Conservation (phyloP, 352 stramenopile genomes). For the Globisporangium mamillatum region DNA sequence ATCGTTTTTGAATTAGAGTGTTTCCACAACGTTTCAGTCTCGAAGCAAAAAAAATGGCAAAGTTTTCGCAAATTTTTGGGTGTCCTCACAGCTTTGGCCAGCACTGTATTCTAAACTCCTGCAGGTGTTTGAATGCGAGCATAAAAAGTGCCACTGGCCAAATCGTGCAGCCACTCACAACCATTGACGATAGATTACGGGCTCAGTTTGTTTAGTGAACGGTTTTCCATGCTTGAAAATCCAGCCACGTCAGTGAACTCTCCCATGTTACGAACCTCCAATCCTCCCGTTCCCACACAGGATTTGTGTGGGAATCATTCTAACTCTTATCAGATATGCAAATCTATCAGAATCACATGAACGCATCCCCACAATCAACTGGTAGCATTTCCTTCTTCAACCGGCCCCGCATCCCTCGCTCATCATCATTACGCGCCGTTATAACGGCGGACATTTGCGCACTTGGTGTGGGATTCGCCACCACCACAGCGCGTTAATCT, state of each 20-base stretch:
- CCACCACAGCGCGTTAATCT: background rate
- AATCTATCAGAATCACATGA: background rate
- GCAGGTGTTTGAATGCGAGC: background rate
- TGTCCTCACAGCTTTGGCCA: too few relatives aligned
- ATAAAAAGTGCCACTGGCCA: too few relatives aligned
- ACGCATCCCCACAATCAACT: background rate
- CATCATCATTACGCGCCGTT: background rate
- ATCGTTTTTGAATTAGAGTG: too few relatives aligned
- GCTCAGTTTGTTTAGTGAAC: background rate
- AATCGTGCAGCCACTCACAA: background rate
- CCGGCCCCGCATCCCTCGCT: background rate
- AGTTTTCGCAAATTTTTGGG: too few relatives aligned
- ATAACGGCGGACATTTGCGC: background rate
- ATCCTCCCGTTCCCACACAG: background rate
- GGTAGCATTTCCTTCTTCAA: background rate
- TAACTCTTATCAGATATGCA: background rate
- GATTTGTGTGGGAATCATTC: background rate
- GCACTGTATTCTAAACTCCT: background rate
- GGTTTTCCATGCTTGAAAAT: background rate
- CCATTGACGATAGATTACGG: background rate
- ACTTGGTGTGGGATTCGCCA: background rate
- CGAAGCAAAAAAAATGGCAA: too few relatives aligned
- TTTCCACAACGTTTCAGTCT: too few relatives aligned
- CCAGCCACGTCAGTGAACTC: background rate
- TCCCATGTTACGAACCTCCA: background rate